phyloP scores from a whole-genome alignment of 2,329 filamentous ascomycete species.

The Colletotrichum sp. region DNA sequence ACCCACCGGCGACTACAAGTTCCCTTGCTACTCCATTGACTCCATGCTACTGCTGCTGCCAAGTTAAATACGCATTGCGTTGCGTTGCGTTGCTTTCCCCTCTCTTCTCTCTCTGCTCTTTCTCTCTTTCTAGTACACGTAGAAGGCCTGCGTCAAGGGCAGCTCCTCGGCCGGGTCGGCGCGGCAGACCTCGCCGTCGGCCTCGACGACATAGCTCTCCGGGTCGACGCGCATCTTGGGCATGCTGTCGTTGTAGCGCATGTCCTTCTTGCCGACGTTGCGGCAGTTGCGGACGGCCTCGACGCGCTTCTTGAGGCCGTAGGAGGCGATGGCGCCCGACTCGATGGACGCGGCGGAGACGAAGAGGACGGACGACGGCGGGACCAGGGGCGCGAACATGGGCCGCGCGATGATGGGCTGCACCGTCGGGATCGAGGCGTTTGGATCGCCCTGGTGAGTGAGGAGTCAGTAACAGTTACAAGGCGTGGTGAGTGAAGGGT shows the following conservation, averaged over 20 bases:
- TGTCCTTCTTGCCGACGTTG: constrained; percentile 79
- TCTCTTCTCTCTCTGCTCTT: no score
- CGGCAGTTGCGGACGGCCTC: constrained; percentile 82
- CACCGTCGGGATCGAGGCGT: constrained; percentile 85
- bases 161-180: constrained; percentile 75
- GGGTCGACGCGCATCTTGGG: constrained; percentile 92
- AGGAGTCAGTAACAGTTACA: not conserved
- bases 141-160: constrained; percentile 80
- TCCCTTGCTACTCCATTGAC: not conserved
- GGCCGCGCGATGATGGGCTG: constrained; percentile 84
- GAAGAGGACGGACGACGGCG: constrained; percentile 78
- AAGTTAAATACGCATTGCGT: not conserved
- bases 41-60: not conserved
- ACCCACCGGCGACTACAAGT: not conserved
- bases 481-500: not conserved
- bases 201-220: constrained; percentile 87
- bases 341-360: constrained; percentile 77
- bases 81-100: not conserved
- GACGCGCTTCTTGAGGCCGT: constrained; percentile 79
- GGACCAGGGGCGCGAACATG: constrained; percentile 83
- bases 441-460: constrained; percentile 70
- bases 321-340: constrained; percentile 70
- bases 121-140: constrained; percentile 64
- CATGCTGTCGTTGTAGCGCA: constrained; percentile 86
- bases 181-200: constrained; percentile 76